phyloP scores from a whole-genome alignment of 2,329 filamentous ascomycete species.

The Aspergillus bombycis region DNA sequence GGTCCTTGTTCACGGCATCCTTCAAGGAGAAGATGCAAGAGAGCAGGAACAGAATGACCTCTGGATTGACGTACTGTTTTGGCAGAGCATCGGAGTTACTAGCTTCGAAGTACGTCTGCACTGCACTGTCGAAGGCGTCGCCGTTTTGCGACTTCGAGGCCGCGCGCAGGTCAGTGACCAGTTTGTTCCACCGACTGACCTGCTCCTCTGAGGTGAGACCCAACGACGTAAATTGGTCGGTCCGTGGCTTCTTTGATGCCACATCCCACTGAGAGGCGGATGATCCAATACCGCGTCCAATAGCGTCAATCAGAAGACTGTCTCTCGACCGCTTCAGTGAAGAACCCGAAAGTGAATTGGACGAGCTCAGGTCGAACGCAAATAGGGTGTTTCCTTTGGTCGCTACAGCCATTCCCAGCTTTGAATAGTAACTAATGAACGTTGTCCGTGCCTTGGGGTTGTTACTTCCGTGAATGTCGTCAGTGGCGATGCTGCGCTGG shows the following conservation, averaged over 20 bases:
- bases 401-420: slow-evolving; percentile 47
- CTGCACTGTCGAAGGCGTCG: slow-evolving; percentile 38
- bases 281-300: slow-evolving; percentile 45
- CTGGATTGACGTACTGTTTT: slow-evolving; percentile 37
- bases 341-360: slow-evolving; percentile 30
- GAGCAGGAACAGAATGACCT: slow-evolving; percentile 41
- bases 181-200: slow-evolving; percentile 37
- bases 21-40: slow-evolving; percentile 42
- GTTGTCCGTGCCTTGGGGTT: slow-evolving; percentile 30
- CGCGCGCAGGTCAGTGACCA: slow-evolving; percentile 35
- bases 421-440: slow-evolving; percentile 49
- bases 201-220: slow-evolving; percentile 37
- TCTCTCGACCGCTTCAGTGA: slow-evolving; percentile 45
- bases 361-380: slow-evolving; percentile 46
- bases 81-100: slow-evolving; percentile 29
- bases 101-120: slow-evolving; percentile 33
- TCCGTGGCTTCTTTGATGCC: slow-evolving; percentile 33
- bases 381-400: slow-evolving; percentile 46
- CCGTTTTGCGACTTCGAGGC: slow-evolving; percentile 32
- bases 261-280: slow-evolving; percentile 33
- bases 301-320: slow-evolving; percentile 46
- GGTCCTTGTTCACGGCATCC: slow-evolving; percentile 25
- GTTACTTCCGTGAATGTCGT: slow-evolving; percentile 32
- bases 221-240: slow-evolving; percentile 33
- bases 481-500: slow-evolving; percentile 44